Conservation (phyloP, 768 basidiomycete species). For the Tylopilus subfusipes region DNA sequence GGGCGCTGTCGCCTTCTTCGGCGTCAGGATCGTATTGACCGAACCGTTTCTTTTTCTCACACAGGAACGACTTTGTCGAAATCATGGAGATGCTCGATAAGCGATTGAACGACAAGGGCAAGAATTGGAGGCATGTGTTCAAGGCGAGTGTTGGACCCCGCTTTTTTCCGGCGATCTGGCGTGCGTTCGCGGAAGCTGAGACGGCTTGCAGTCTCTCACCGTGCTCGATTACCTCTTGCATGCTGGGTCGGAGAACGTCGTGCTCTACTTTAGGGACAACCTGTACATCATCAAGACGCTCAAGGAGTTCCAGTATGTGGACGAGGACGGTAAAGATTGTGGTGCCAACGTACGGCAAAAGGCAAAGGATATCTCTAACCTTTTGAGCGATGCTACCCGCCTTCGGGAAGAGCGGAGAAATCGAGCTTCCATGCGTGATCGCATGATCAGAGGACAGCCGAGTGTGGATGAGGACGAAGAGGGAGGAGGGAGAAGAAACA, state of each 20-base stretch:
- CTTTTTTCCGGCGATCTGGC: neutral
- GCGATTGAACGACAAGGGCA: constrained; percentile 96
- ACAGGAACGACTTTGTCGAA: constrained; percentile 92
- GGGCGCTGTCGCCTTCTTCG: neutral
- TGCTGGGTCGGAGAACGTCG: constrained; percentile 96
- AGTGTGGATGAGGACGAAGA: constrained; percentile 36
- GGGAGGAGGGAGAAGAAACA: neutral
- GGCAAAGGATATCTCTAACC: constrained; percentile 96
- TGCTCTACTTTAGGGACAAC: constrained; percentile 97
- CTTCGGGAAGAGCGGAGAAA: constrained; percentile 81
- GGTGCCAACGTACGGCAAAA: constrained; percentile 98
- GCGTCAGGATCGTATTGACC: neutral
- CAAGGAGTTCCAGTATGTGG: constrained; percentile 96
- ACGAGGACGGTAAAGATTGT: constrained; percentile 95
- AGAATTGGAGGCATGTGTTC: constrained; percentile 99
- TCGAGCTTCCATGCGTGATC: constrained; percentile 89
- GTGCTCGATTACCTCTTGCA: constrained; percentile 95
- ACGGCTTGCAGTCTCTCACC: constrained; percentile 64
- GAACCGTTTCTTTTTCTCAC: neutral
- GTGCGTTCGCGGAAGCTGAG: constrained; percentile 9
- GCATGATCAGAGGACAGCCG: constrained; percentile 71
- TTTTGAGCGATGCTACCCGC: constrained; percentile 81
- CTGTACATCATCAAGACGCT: constrained; percentile 97
- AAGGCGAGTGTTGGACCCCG: constrained; percentile 55
- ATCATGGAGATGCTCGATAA: constrained; percentile 99